A percentile compares a stretch with the other conserved stretches of the same genome.
Evolutionary conservation across 106 monocot species (phyloP).

Genomic region (Triglochin maritima): DNA sequence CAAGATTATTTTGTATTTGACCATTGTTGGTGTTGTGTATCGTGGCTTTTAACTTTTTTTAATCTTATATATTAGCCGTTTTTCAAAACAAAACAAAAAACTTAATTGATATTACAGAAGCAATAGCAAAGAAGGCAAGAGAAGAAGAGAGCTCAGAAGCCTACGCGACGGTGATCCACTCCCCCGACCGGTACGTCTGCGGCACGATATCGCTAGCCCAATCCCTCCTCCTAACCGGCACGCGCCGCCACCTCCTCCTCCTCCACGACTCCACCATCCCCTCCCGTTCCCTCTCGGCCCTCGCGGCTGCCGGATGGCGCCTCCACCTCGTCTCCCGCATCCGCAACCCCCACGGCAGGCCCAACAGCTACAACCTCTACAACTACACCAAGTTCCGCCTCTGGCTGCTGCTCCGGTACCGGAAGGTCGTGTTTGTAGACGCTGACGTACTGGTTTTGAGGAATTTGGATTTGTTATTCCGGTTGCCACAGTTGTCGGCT

Average conservation of each 20-base stretch:
- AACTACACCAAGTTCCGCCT: conserved; percentile 94
- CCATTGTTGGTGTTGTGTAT: too few relatives aligned
- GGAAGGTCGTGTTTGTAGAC: conserved; percentile 71
- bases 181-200: conserved; percentile 1
- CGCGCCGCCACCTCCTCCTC: conserved; percentile 3
- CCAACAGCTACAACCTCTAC: conserved; percentile 64
- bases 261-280: conserved; percentile 7
- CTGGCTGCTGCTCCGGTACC: conserved; percentile 62
- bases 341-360: conserved; percentile 41
- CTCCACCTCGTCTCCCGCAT: background rate
- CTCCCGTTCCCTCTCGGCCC: background rate
- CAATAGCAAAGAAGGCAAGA: background rate
- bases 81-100: background rate
- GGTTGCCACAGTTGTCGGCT: conserved; percentile 65
- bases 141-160: conserved; percentile 1
- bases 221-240: background rate
- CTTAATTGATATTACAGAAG: background rate
- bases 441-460: conserved; percentile 67
- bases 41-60: background rate
- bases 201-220: conserved; percentile 4
- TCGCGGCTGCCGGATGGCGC: conserved; percentile 4
- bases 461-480: conserved; percentile 71
- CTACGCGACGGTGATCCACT: conserved; percentile 11
- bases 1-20: background rate
- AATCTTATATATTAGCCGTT: background rate